Conservation (phyloP, 176 grass and related monocot genomes). For the Tillandsia leiboldiana region DNA sequence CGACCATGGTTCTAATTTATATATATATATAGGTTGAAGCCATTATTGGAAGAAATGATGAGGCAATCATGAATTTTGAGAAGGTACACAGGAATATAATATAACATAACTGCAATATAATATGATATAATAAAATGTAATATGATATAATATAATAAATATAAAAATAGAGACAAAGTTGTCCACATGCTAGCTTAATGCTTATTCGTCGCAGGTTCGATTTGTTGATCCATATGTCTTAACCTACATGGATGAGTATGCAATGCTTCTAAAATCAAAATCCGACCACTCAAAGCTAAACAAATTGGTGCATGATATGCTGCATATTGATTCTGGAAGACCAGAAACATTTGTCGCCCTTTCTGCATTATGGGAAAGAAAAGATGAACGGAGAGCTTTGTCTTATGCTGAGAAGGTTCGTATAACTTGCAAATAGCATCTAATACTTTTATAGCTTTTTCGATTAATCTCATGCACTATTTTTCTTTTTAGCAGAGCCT, state of each 20-base stretch:
- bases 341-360: slow-evolving; percentile 89
- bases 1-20: neutral
- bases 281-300: slow-evolving; percentile 77
- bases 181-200: neutral
- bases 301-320: slow-evolving; percentile 91
- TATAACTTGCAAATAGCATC: neutral
- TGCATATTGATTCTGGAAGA: slow-evolving; percentile 78
- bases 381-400: slow-evolving; percentile 74
- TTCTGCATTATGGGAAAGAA: slow-evolving; percentile 90
- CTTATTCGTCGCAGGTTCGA: slow-evolving; percentile 38
- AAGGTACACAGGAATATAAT: slow-evolving; percentile 41
- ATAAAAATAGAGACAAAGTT: too few species aligned
- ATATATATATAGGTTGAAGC: slow-evolving; percentile 70
- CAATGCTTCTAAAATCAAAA: slow-evolving; percentile 84
- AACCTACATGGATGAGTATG: slow-evolving; percentile 97
- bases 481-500: slow-evolving; percentile 51
- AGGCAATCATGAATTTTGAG: slow-evolving; percentile 93
- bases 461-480: slow-evolving; percentile 6
- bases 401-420: slow-evolving; percentile 80
- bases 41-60: slow-evolving; percentile 76
- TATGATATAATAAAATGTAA: too few species aligned
- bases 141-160: too few species aligned
- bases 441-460: slow-evolving; percentile 6
- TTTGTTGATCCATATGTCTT: slow-evolving; percentile 72
- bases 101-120: too few species aligned